phyloP scores from a whole-genome alignment of 2,329 filamentous ascomycete species.

The Proliferodiscus dingleyae region DNA sequence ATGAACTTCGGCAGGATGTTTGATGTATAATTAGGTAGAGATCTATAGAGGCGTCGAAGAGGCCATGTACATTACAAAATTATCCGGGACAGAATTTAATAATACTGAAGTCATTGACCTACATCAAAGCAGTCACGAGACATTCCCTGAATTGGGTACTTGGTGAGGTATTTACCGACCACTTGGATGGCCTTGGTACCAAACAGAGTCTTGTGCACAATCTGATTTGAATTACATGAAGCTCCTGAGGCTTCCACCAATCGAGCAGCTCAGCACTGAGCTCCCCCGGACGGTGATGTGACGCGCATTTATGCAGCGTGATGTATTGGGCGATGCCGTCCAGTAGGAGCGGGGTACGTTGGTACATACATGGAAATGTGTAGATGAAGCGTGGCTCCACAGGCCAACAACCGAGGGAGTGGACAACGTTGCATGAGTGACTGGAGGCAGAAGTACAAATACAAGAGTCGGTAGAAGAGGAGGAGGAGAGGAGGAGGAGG shows the following conservation, averaged over 20 bases:
- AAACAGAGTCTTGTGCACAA: background rate
- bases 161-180: background rate
- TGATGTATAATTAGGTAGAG: constrained; percentile 8
- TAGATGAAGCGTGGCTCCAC: constrained; percentile 7
- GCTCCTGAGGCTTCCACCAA: constrained; percentile 10
- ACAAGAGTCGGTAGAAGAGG: background rate
- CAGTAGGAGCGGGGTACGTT: background rate
- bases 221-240: constrained; percentile 7
- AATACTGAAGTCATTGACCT: background rate
- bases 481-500: too few relatives aligned
- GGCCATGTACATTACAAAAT: background rate
- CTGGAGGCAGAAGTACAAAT: background rate
- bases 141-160: background rate
- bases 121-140: background rate
- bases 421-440: background rate
- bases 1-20: constrained; percentile 16
- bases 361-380: background rate
- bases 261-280: background rate
- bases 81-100: background rate
- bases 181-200: background rate
- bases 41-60: background rate
- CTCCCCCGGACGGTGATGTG: constrained; percentile 4
- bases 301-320: constrained; percentile 8
- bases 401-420: background rate
- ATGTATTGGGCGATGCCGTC: constrained; percentile 3